Percentiles rank a stretch among this genome's conserved stretches.
These are phyloP conservation scores for Climacium dendroides DNA, from an alignment of 225 moss, liverwort and hornwort species.

Conservation along the genomic window DNA sequence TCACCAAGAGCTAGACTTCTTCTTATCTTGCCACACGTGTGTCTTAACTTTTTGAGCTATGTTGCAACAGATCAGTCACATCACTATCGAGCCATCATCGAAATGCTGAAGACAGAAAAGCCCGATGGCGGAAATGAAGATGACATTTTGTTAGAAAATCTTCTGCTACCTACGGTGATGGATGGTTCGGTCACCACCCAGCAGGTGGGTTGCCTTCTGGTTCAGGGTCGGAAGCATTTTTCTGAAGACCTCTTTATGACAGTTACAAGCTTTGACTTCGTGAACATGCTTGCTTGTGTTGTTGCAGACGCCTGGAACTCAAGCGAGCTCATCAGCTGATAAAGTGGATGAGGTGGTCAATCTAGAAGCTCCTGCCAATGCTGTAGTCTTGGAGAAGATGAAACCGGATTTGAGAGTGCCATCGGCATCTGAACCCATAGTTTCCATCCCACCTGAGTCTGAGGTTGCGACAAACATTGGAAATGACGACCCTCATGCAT, in stretches of 20 bases:
- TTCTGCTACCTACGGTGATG: not conserved
- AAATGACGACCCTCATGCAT: not conserved
- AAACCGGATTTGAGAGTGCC: constrained; percentile 1
- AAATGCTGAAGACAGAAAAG: constrained; percentile 47
- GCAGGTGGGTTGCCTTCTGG: constrained; percentile 8
- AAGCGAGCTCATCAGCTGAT: not conserved
- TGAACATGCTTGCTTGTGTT: not conserved
- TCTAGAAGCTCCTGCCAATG: not conserved
- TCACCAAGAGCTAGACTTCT: not conserved
- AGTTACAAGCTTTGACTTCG: not conserved
- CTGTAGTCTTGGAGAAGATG: not conserved
- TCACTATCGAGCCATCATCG: constrained; percentile 50
- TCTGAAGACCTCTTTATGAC: not conserved
- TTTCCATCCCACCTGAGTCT: not conserved
- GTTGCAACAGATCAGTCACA: constrained; percentile 43
- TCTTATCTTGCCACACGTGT: not conserved
- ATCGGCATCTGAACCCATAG: not conserved
- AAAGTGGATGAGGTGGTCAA: not conserved
- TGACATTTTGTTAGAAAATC: constrained; percentile 6
- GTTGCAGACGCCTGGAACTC: constrained; percentile 1
- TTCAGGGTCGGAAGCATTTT: not conserved
- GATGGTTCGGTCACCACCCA: not conserved
- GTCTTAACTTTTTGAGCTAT: not conserved
- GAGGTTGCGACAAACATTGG: not conserved
- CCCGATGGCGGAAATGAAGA: constrained; percentile 1